A percentile compares a stretch with the other conserved stretches of the same genome.
These are phyloP conservation scores for Rauvolfia tetraphylla DNA, from an alignment of 257 asterid genomes.

Conservation along the genomic window DNA sequence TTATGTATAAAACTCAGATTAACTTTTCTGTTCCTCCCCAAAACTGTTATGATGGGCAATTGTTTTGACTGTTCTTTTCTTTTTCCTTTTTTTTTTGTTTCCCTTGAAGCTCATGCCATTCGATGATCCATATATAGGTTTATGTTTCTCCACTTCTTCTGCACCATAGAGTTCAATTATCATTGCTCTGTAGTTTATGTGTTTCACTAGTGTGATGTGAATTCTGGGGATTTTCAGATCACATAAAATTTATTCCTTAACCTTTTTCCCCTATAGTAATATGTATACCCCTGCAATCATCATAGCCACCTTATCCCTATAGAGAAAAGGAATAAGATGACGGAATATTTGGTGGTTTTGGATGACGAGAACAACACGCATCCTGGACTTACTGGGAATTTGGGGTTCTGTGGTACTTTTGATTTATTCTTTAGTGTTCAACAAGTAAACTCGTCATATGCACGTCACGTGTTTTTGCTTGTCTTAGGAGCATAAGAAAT, in stretches of 20 bases:
- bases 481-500: background rate
- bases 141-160: background rate
- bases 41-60: background rate
- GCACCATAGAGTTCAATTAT: background rate
- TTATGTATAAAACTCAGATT: background rate
- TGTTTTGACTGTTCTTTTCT: background rate
- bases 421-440: background rate
- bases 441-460: background rate
- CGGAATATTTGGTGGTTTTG: constrained; percentile 3
- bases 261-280: background rate
- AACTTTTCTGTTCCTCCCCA: no score
- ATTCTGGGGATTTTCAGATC: background rate
- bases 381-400: background rate
- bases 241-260: background rate
- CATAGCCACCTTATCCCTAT: background rate
- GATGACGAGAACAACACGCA: constrained; percentile 6
- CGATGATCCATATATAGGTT: background rate
- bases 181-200: background rate
- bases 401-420: background rate
- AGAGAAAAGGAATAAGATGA: background rate
- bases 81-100: no score
- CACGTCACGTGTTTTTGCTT: background rate
- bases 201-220: background rate
- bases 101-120: background rate
- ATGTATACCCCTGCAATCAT: background rate